Conservation (phyloP, 441 rosid species). For the Pelargonium fulgidum region DNA sequence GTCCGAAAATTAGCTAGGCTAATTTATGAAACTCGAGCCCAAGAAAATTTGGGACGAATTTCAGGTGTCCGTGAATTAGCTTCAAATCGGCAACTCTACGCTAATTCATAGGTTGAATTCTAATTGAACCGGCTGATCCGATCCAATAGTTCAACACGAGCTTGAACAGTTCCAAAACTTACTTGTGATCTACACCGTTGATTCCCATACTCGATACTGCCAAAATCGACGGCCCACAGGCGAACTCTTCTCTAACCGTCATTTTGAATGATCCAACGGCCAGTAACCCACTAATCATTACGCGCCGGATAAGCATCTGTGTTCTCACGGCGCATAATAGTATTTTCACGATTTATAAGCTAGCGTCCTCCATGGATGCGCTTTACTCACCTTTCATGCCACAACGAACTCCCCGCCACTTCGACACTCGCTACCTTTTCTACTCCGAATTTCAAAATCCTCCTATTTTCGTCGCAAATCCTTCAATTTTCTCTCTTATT, state of each 20-base stretch:
- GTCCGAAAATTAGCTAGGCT: too few species aligned
- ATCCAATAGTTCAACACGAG: neutral
- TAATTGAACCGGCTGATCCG: too few species aligned
- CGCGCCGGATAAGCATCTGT: constrained; percentile 23
- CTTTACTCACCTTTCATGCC: constrained; percentile 31
- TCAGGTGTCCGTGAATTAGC: too few species aligned
- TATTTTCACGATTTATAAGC: constrained; percentile 16
- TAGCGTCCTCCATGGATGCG: constrained; percentile 38
- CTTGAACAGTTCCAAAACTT: neutral
- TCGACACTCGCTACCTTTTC: constrained; percentile 15
- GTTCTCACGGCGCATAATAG: constrained; percentile 35
- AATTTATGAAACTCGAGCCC: too few species aligned
- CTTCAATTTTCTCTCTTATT: neutral
- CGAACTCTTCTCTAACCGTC: neutral
- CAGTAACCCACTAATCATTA: neutral
- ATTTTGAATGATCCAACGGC: constrained; percentile 29
- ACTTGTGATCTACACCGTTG: neutral
- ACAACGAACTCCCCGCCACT: constrained; percentile 24
- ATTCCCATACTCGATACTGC: neutral
- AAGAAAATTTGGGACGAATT: too few species aligned
- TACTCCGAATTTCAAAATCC: neutral
- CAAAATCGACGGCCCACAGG: neutral
- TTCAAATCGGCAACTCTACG: too few species aligned
- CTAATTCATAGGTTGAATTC: too few species aligned
- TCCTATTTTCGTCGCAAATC: neutral